These are phyloP conservation scores for Cutaneotrichosporon spelunceum DNA, from an alignment of 1,284 basidiomycete genomes.

Conservation along the genomic window DNA sequence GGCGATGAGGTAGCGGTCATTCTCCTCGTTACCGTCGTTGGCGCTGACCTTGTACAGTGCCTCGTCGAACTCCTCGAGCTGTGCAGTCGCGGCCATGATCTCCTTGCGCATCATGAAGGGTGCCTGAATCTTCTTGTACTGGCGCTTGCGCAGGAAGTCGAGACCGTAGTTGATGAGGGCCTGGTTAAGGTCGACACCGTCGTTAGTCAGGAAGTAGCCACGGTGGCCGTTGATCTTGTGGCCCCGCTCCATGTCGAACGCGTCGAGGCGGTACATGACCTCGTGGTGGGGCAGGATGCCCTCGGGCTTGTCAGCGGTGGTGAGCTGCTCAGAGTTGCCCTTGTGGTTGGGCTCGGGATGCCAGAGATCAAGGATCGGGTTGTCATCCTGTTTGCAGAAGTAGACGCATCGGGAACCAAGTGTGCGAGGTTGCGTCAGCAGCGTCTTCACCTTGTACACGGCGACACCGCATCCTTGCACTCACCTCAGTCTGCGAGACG, in stretches of 20 bases:
- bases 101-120: slow-evolving; percentile 99
- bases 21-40: slow-evolving; percentile 62
- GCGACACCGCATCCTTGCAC: slow-evolving; percentile 22
- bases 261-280: slow-evolving; percentile 86
- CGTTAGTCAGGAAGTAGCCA: slow-evolving; percentile 92
- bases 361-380: slow-evolving; percentile 75
- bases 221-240: slow-evolving; percentile 92
- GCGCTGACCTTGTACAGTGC: slow-evolving; percentile 88
- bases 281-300: slow-evolving; percentile 94
- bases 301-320: slow-evolving; percentile 59
- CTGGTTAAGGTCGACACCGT: slow-evolving; percentile 96
- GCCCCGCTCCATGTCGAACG: slow-evolving; percentile 93
- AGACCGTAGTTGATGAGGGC: slow-evolving; percentile 93
- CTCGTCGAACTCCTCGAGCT: slow-evolving; percentile 97
- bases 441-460: background rate
- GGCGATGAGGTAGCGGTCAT: slow-evolving; percentile 98
- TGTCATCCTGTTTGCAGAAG: slow-evolving; percentile 68
- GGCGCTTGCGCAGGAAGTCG: slow-evolving; percentile 78
- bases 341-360: slow-evolving; percentile 73
- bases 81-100: slow-evolving; percentile 94
- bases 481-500: slow-evolving; percentile 82
- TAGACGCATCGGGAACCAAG: too few species aligned
- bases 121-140: slow-evolving; percentile 92
- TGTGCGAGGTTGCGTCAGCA: slow-evolving; percentile 5
- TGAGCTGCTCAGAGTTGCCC: slow-evolving; percentile 51